These are phyloP conservation scores for Amanita fuliginea DNA, from an alignment of 768 basidiomycete genomes.

Conservation along the genomic window DNA sequence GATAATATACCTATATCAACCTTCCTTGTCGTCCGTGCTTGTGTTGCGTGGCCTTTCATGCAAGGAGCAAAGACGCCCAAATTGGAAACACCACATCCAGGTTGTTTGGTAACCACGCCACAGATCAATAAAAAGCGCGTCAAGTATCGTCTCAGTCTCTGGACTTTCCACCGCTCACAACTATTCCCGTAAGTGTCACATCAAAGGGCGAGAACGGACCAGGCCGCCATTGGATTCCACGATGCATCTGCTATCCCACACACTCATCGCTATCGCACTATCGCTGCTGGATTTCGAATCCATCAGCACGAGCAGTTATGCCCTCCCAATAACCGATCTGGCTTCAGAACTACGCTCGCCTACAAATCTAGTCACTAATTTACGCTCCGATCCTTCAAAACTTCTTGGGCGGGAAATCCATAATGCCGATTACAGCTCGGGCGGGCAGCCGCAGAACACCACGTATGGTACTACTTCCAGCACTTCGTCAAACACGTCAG, in stretches of 20 bases:
- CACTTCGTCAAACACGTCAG: background rate
- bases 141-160: background rate
- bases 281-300: background rate
- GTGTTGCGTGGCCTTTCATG: background rate
- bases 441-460: background rate
- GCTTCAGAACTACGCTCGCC: background rate
- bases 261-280: slow-evolving; percentile 1
- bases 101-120: background rate
- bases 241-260: slow-evolving; percentile 1
- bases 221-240: background rate
- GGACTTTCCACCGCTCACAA: background rate
- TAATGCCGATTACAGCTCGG: slow-evolving; percentile 3
- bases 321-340: background rate
- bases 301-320: background rate
- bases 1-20: too few species aligned
- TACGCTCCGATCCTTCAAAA: background rate
- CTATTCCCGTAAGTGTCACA: background rate
- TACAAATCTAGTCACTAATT: background rate
- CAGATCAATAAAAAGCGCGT: background rate
- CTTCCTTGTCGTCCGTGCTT: background rate
- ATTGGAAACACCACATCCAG: slow-evolving; percentile 1
- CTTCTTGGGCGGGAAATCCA: slow-evolving; percentile 2
- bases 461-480: background rate
- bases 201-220: background rate
- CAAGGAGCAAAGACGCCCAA: background rate